These are phyloP conservation scores for Galium porrigens DNA, from an alignment of 305 asterid genomes.

Conservation along the genomic window DNA sequence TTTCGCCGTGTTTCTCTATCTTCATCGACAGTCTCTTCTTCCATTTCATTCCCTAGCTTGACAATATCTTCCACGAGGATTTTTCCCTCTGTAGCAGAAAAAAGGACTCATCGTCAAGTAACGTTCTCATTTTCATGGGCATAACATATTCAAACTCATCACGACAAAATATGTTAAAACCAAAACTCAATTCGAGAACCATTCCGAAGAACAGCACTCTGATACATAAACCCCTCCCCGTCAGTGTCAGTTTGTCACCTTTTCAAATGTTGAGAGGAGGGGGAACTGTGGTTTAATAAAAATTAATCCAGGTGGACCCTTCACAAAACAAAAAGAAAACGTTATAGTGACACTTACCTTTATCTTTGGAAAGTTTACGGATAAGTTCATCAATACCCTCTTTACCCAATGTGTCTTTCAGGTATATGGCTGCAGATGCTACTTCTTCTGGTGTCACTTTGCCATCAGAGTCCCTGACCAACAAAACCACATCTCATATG, in stretches of 20 bases:
- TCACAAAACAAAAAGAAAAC: background rate
- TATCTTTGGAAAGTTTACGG: conserved; percentile 72
- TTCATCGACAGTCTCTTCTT: conserved; percentile 42
- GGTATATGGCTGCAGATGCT: conserved; percentile 82
- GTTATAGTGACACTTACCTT: conserved; percentile 36
- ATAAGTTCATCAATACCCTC: conserved; percentile 88
- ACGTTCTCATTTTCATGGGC: background rate
- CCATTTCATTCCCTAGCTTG: conserved; percentile 51
- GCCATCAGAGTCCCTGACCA: conserved; percentile 78
- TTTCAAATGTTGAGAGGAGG: background rate
- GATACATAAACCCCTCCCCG: background rate
- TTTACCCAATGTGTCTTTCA: conserved; percentile 84
- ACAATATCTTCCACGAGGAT: conserved; percentile 81
- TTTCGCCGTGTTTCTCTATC: conserved; percentile 30
- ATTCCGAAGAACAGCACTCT: background rate
- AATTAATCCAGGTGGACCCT: background rate
- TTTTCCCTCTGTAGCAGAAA: conserved; percentile 56
- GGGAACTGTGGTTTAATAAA: background rate
- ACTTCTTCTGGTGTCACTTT: conserved; percentile 97
- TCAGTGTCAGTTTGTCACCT: background rate
- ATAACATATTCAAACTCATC: background rate
- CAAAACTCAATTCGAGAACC: background rate
- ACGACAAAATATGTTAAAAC: background rate
- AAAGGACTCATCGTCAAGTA: conserved; percentile 9
- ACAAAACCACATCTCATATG: conserved; percentile 10